Base-by-base conservation (phyloP, 768 basidiomycete species). In the Clitopilus passeckerianus region DNA sequence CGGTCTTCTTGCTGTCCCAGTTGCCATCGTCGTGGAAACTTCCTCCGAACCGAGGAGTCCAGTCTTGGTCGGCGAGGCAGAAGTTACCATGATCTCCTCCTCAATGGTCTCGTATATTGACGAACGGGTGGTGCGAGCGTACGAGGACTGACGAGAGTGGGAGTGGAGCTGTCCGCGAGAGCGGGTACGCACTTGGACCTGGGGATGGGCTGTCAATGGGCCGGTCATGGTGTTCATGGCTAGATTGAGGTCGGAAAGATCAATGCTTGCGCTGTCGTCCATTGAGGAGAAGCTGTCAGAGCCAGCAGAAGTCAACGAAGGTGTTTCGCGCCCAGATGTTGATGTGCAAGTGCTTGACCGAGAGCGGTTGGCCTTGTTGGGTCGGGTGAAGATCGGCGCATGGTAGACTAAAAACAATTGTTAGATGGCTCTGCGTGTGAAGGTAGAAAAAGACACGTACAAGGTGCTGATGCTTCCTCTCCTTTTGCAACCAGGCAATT, bases 61-160 rank as follows among this genome's bases (percentile, higher is more conserved):
- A 5, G 56, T 34, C 37, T 58, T 58, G 1, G 71, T 71, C 0
- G 67, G 64, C 10, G 68, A 67, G 34, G 60, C 77, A 4, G 77
- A 74, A 12, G 75, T 67, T 20, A 5, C 46, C 7, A 50, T 18
- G 16, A 50, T 50, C 62, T 92, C 91, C 64, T 93, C 91, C 58
- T 90, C 80, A 53, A 93, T 92, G 0, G 87, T 91, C 68, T 91
- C 90, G 63, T 91, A 92, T 0, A 90, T 80, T 0, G 90, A 91
- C 0, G 83, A 74, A 4, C 87, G 79, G 12, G 86, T 87, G 8
- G 81, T 78, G 18, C 83, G 81, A 27, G 83, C 80, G 53, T 85
- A 80, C 1, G 89, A 90, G 54, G 84, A 81, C 1, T 89, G 82
- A 34, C 89, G 86, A 37, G 85, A 86, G 67, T 91, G 89, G 1